A percentile compares a stretch with the other conserved stretches of the same genome.
Evolutionary conservation across 805 yeast genomes (phyloP).

Genomic region (Cyberlindnera sargentensis): DNA sequence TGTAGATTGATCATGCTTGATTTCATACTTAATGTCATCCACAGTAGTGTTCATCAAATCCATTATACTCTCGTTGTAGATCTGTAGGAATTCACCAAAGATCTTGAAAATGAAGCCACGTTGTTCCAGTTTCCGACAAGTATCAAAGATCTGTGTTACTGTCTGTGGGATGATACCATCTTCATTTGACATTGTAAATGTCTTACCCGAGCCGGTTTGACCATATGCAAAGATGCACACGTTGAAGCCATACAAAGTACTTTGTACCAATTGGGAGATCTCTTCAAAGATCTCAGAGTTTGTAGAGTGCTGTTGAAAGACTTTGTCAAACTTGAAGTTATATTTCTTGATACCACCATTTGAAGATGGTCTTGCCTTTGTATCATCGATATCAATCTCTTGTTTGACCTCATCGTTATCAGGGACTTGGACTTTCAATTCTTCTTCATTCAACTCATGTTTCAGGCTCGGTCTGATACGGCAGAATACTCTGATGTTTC

Average conservation of each 20-base stretch:
- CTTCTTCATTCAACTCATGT: constrained; percentile 19
- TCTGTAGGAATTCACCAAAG: constrained; percentile 76
- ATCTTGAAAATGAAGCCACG: constrained; percentile 60
- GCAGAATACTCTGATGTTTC: constrained; percentile 88
- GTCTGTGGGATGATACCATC: constrained; percentile 85
- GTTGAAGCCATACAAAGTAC: constrained; percentile 79
- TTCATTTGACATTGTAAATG: constrained; percentile 74
- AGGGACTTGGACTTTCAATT: constrained; percentile 27
- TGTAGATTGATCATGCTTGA: constrained; percentile 55
- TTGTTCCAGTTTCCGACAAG: constrained; percentile 38
- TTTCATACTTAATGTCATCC: constrained; percentile 45
- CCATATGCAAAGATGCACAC: constrained; percentile 97
- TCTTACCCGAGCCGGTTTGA: constrained; percentile 94
- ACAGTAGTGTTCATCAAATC: constrained; percentile 46
- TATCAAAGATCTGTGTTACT: constrained; percentile 58
- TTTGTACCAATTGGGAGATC: constrained; percentile 78
- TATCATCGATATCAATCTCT: constrained; percentile 16
- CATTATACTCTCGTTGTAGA: constrained; percentile 74
- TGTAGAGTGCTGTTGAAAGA: constrained; percentile 48
- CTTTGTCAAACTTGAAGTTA: constrained; percentile 67
- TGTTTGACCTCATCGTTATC: constrained; percentile 23
- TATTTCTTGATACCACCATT: constrained; percentile 13
- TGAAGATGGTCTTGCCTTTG: constrained; percentile 6
- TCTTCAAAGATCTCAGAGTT: constrained; percentile 75
- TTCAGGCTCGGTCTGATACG: constrained; percentile 59